Conservation (phyloP, 78 protist genomes). For the Cavenderia fasciculata region DNA sequence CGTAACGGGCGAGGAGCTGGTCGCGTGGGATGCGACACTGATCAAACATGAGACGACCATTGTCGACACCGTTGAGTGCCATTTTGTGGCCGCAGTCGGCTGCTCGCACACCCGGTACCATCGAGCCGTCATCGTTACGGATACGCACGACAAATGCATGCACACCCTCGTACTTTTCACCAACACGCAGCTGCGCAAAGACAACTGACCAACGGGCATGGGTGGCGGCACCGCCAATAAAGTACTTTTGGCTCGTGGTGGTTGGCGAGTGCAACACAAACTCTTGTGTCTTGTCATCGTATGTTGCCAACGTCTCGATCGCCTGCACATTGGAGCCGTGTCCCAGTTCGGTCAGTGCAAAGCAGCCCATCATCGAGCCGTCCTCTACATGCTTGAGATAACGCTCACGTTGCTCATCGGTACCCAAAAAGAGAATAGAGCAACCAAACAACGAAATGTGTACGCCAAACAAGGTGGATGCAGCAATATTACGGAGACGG, state of each 20-base stretch:
- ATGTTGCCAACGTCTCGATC: constrained; percentile 78
- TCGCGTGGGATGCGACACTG: constrained; percentile 70
- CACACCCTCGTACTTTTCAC: constrained; percentile 62
- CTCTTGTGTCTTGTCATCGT: constrained; percentile 49
- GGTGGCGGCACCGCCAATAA: constrained; percentile 67
- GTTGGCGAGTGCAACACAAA: constrained; percentile 78
- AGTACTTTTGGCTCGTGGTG: constrained; percentile 61
- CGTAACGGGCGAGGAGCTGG: constrained; percentile 33
- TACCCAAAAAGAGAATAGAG: constrained; percentile 42
- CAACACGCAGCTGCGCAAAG: constrained; percentile 65
- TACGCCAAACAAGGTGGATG: constrained; percentile 61
- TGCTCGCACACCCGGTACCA: constrained; percentile 24
- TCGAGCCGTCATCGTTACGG: constrained; percentile 16
- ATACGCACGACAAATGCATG: constrained; percentile 58
- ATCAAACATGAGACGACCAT: constrained; percentile 71
- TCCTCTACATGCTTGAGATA: constrained; percentile 30
- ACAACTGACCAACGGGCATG: constrained; percentile 28
- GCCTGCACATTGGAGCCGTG: constrained; percentile 86
- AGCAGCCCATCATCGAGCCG: constrained; percentile 59
- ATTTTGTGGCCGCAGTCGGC: constrained; percentile 78
- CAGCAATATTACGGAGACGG: constrained; percentile 17
- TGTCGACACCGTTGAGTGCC: constrained; percentile 84
- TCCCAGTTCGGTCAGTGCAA: constrained; percentile 82
- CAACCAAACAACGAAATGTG: constrained; percentile 70
- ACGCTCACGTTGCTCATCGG: constrained; percentile 59